phyloP scores from a whole-genome alignment of 2,329 filamentous ascomycete genomes.

The Calonectria montana region DNA sequence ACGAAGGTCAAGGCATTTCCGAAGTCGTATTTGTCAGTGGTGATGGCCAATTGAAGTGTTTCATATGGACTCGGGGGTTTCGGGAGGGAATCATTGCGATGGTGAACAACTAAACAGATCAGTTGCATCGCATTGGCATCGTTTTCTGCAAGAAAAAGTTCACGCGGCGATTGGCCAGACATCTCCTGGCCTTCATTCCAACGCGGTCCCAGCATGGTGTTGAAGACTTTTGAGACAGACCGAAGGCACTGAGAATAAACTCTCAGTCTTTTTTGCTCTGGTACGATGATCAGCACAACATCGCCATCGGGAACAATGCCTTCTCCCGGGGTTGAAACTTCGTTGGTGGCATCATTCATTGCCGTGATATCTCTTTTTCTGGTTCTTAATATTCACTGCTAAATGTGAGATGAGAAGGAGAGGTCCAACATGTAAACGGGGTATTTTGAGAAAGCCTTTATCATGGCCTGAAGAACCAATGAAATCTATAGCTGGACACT shows the following conservation, averaged over 20 bases:
- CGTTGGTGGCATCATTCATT: background rate
- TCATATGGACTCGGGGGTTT: accelerated
- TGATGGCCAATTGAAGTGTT: background rate
- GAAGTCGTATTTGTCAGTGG: background rate
- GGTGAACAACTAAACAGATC: background rate
- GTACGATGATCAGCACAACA: background rate
- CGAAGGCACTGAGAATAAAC: background rate
- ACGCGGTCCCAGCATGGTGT: background rate
- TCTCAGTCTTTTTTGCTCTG: background rate
- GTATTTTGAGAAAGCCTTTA: background rate
- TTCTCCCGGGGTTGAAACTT: too few relatives aligned
- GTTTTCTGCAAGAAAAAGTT: background rate
- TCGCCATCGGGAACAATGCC: background rate
- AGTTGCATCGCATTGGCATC: background rate
- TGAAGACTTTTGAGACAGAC: background rate
- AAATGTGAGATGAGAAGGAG: background rate
- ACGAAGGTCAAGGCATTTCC: background rate
- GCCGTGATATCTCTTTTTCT: background rate
- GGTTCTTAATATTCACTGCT: background rate
- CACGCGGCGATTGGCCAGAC: background rate
- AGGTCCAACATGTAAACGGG: background rate
- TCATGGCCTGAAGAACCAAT: background rate
- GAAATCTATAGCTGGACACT: background rate
- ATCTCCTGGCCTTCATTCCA: background rate
- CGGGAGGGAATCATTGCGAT: background rate